Evolutionary conservation across 164 flowering plant species (phyloP).

Genomic region (Akebia trifoliata): DNA sequence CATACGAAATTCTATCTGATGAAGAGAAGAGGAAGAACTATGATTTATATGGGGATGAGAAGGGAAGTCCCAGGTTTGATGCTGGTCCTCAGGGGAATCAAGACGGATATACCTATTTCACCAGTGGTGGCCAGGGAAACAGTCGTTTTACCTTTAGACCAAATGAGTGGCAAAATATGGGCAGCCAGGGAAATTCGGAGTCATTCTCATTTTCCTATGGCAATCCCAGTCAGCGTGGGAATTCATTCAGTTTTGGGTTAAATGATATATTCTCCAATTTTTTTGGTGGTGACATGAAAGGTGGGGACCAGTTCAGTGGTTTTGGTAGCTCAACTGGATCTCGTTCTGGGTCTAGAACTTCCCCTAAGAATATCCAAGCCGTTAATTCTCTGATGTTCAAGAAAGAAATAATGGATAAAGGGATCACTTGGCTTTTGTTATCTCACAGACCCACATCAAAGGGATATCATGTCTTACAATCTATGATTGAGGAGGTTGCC

Average conservation of each 20-base stretch:
- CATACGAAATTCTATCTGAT: slow-evolving; percentile 87
- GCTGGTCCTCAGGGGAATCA: slow-evolving; percentile 44
- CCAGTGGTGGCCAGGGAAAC: slow-evolving; percentile 60
- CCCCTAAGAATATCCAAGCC: slow-evolving; percentile 34
- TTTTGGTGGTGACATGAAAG: slow-evolving; percentile 42
- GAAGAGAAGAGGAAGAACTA: slow-evolving; percentile 91
- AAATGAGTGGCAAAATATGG: slow-evolving; percentile 54
- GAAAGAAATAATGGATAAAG: slow-evolving; percentile 61
- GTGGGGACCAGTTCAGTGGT: slow-evolving; percentile 43
- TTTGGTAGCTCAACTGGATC: slow-evolving; percentile 40
- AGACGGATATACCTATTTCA: slow-evolving; percentile 58
- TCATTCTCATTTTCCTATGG: slow-evolving; percentile 85
- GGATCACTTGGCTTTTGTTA: slow-evolving; percentile 74
- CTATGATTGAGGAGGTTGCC: slow-evolving; percentile 55
- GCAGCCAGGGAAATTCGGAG: slow-evolving; percentile 46
- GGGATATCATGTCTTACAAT: slow-evolving; percentile 40
- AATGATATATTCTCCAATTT: slow-evolving; percentile 63
- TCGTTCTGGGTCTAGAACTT: slow-evolving; percentile 27
- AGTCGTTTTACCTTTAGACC: slow-evolving; percentile 45
- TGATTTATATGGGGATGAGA: slow-evolving; percentile 87
- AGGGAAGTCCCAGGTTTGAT: slow-evolving; percentile 60
- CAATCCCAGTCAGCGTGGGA: slow-evolving; percentile 37
- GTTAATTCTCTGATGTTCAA: slow-evolving; percentile 47
- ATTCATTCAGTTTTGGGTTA: slow-evolving; percentile 51
- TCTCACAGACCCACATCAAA: slow-evolving; percentile 41